phyloP scores from a whole-genome alignment of 139 green algal genomes.

The Closterium sp. region DNA sequence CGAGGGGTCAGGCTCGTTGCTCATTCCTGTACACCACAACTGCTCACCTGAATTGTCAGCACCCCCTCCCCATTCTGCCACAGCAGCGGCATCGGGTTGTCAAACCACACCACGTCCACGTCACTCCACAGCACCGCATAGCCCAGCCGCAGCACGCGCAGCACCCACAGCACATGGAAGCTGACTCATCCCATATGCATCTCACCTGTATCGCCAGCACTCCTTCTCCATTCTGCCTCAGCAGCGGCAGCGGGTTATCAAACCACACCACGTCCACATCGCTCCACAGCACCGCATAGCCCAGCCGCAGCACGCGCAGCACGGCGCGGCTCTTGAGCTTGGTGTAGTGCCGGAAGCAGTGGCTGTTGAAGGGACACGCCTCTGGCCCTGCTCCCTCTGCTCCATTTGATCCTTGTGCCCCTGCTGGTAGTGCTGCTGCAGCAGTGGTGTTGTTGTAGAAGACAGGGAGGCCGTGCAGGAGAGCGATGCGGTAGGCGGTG shows the following conservation, averaged over 20 bases:
- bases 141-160: slow-evolving; percentile 8
- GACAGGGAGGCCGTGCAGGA: no score
- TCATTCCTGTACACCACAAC: no score
- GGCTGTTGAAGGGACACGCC: slow-evolving; percentile 1
- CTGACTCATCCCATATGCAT: no score
- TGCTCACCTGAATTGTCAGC: not conserved
- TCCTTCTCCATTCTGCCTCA: not conserved
- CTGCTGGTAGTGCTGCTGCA: no score
- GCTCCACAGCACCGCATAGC: slow-evolving; percentile 30
- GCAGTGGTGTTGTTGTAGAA: no score
- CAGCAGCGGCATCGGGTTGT: slow-evolving; percentile 1
- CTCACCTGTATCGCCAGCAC: not conserved
- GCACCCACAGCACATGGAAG: not conserved
- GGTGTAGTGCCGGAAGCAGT: slow-evolving; percentile 15
- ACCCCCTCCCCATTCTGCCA: not conserved
- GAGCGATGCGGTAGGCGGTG: no score
- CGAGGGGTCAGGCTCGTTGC: no score
- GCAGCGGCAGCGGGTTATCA: not conserved
- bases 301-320: slow-evolving; percentile 21
- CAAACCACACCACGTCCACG: slow-evolving; percentile 18
- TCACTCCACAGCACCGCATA: slow-evolving; percentile 32
- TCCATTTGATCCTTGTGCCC: no score
- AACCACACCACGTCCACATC: slow-evolving; percentile 39
- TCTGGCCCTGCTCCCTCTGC: no score
- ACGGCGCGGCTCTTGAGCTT: slow-evolving; percentile 29